Conservation (phyloP, 2,329 filamentous ascomycete genomes). For the Xylaria sp. region DNA sequence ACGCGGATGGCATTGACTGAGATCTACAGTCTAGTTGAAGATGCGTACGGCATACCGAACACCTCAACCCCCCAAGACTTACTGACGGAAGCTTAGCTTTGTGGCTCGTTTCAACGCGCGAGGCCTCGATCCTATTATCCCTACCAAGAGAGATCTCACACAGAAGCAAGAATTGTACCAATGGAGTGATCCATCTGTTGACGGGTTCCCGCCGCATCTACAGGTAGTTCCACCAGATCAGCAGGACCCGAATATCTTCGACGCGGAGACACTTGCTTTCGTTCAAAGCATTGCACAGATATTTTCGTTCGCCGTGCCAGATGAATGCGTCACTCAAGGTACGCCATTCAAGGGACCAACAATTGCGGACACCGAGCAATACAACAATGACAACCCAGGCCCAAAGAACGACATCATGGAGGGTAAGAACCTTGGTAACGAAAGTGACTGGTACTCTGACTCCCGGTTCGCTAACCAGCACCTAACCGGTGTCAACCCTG, state of each 20-base stretch:
- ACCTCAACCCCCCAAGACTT: background rate
- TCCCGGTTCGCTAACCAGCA: constrained; percentile 52
- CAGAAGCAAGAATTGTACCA: background rate
- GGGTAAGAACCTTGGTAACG: constrained; percentile 28
- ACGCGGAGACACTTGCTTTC: background rate
- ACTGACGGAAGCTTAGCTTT: background rate
- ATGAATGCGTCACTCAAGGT: background rate
- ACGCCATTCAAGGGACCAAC: background rate
- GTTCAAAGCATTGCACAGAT: background rate
- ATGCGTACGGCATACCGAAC: background rate
- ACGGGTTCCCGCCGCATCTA: background rate
- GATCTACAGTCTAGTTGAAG: background rate
- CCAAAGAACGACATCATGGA: constrained; percentile 2
- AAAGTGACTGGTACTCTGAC: constrained; percentile 49
- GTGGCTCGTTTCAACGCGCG: background rate
- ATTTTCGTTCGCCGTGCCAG: background rate
- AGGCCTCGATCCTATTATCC: background rate
- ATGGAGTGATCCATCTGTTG: background rate
- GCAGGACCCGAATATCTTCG: background rate
- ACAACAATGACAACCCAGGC: background rate
- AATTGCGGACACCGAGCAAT: background rate
- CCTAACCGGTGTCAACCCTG: constrained; percentile 52
- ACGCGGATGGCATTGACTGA: background rate
- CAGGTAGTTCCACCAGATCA: background rate
- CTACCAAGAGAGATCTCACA: background rate